phyloP scores from a whole-genome alignment of 164 flowering plant genomes.

The Aristolochia contorta region DNA sequence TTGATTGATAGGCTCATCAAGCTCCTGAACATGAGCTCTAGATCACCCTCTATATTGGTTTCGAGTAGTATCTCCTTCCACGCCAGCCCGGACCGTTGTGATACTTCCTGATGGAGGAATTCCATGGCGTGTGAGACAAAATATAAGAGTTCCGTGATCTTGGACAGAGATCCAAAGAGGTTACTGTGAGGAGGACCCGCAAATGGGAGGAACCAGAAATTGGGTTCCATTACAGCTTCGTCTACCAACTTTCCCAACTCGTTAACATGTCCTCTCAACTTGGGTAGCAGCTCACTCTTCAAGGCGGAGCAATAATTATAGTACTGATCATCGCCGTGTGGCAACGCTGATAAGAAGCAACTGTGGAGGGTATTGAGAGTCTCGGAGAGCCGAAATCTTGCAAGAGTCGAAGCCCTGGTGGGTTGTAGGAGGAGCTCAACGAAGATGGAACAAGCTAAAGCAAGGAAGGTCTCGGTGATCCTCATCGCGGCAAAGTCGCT shows the following conservation, averaged over 20 bases:
- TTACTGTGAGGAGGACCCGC: constrained; percentile 39
- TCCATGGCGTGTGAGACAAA: constrained; percentile 31
- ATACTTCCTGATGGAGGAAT: constrained; percentile 27
- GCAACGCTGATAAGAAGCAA: too few species aligned
- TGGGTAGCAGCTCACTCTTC: constrained; percentile 24
- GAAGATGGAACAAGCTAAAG: constrained; percentile 46
- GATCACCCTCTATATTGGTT: constrained; percentile 33
- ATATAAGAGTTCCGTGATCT: constrained; percentile 43
- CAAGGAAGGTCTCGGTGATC: constrained; percentile 69
- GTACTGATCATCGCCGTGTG: too few species aligned
- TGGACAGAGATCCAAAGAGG: constrained; percentile 39
- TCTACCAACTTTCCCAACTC: constrained; percentile 41
- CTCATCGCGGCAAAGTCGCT: constrained; percentile 73
- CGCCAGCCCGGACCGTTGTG: constrained; percentile 8
- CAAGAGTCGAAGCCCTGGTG: constrained; percentile 56
- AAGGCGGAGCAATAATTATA: constrained; percentile 1
- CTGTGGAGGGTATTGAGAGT: constrained; percentile 25
- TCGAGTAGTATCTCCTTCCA: constrained; percentile 18
- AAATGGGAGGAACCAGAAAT: constrained; percentile 79
- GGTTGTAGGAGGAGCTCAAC: constrained; percentile 68
- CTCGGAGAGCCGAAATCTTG: constrained; percentile 42
- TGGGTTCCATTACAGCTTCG: constrained; percentile 76
- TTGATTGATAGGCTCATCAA: constrained; percentile 22
- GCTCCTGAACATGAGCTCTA: constrained; percentile 36
- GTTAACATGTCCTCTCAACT: constrained; percentile 22